Evolutionary conservation across 768 basidiomycete genomes (phyloP).

Genomic region (Pisolithus marmoratus): DNA sequence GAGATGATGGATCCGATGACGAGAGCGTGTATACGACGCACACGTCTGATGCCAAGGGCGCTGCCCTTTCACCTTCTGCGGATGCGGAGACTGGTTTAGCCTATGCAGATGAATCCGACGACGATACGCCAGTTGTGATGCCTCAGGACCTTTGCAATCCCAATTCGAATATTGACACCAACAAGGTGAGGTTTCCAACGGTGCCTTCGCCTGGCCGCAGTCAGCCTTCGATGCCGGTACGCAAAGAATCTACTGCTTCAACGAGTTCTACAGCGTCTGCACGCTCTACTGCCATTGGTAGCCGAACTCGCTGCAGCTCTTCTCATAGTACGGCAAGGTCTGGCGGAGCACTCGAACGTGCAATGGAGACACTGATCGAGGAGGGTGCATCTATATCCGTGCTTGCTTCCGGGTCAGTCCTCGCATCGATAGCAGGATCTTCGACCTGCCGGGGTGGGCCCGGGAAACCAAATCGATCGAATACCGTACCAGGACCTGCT

Average conservation of each 20-base stretch:
- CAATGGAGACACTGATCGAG: conserved; percentile 49
- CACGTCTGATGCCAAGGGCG: conserved; percentile 17
- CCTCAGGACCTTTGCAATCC: conserved; percentile 23
- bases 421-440: conserved; percentile 23
- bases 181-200: conserved; percentile 34
- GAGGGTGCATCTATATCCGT: conserved; percentile 33
- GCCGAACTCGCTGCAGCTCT: conserved; percentile 20
- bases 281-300: conserved; percentile 6
- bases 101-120: conserved; percentile 30
- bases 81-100: conserved; percentile 32
- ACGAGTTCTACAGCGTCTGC: conserved; percentile 15
- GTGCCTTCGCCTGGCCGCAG: conserved; percentile 12
- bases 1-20: conserved; percentile 25
- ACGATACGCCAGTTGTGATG: conserved; percentile 28
- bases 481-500: conserved; percentile 44
- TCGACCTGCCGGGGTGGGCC: conserved; percentile 9
- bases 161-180: conserved; percentile 2
- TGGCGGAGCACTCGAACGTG: conserved; percentile 39
- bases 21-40: conserved; percentile 31
- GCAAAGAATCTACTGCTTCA: conserved; percentile 23
- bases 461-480: conserved; percentile 39
- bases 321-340: conserved; percentile 24
- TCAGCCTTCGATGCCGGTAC: conserved; percentile 18
- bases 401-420: conserved; percentile 29
- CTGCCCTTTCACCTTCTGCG: conserved; percentile 20